Conservation (phyloP, 768 basidiomycete species). For the Sporobolomyces phaffii region DNA sequence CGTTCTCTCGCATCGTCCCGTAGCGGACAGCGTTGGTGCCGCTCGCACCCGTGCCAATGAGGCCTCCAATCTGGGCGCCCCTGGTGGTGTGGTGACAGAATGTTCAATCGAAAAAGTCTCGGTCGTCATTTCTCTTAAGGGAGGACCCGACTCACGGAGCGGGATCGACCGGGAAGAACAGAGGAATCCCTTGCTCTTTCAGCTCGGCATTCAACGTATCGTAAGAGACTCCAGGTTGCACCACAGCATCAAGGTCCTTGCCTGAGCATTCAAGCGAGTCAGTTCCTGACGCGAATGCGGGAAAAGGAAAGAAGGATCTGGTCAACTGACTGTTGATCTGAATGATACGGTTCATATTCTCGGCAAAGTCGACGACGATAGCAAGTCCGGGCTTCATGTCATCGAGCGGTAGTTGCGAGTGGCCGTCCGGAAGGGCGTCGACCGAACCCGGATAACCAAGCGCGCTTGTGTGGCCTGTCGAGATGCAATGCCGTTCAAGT, state of each 20-base stretch:
- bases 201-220: slow-evolving; percentile 69
- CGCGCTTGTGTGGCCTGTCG: slow-evolving; percentile 38
- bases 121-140: neutral
- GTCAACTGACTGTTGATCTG: slow-evolving; percentile 65
- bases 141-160: slow-evolving; percentile 8
- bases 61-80: slow-evolving; percentile 61
- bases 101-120: no score
- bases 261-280: neutral
- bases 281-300: no score
- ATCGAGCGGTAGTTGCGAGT: slow-evolving; percentile 30
- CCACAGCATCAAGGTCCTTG: slow-evolving; percentile 61
- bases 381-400: slow-evolving; percentile 38
- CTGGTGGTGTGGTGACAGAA: neutral
- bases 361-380: slow-evolving; percentile 37
- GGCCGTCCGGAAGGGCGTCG: slow-evolving; percentile 16
- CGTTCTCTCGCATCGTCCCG: slow-evolving; percentile 39
- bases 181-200: slow-evolving; percentile 55
- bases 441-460: slow-evolving; percentile 24
- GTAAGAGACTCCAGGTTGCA: slow-evolving; percentile 70
- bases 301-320: no score
- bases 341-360: slow-evolving; percentile 68
- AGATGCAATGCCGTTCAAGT: no score
- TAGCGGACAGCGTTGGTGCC: slow-evolving; percentile 56
- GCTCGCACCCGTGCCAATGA: slow-evolving; percentile 80
- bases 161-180: slow-evolving; percentile 73